phyloP scores from a whole-genome alignment of 2,329 filamentous ascomycete species.

The Dothideomycetes sp. region DNA sequence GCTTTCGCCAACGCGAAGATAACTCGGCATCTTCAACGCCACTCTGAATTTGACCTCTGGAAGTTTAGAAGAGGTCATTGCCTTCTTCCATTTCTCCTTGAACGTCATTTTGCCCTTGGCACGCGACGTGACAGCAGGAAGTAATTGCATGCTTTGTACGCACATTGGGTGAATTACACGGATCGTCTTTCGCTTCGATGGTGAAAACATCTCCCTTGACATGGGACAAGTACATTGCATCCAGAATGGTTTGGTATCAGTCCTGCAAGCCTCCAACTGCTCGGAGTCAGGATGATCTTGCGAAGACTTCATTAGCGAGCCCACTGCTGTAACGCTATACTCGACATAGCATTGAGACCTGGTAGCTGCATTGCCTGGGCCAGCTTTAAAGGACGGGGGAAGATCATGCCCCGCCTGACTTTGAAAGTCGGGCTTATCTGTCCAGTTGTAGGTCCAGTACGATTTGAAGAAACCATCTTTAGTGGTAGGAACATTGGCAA shows the following conservation, averaged over 20 bases:
- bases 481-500: neutral
- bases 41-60: neutral
- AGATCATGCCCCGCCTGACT: neutral
- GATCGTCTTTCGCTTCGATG: neutral
- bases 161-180: neutral
- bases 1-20: neutral
- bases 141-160: neutral
- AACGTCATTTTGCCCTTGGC: neutral
- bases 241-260: neutral
- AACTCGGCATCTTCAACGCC: neutral
- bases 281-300: too few species aligned
- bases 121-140: neutral
- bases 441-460: too few species aligned
- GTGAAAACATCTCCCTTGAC: too few species aligned
- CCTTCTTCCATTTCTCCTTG: neutral
- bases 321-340: neutral
- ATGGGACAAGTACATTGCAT: too few species aligned
- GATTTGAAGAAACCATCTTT: neutral
- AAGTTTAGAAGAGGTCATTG: neutral
- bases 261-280: too few species aligned
- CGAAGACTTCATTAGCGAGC: neutral
- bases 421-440: neutral
- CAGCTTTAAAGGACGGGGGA: neutral
- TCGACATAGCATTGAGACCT: neutral
- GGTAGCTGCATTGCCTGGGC: neutral